Conservation (phyloP, 1,284 basidiomycete genomes). For the Tilletia caries region DNA sequence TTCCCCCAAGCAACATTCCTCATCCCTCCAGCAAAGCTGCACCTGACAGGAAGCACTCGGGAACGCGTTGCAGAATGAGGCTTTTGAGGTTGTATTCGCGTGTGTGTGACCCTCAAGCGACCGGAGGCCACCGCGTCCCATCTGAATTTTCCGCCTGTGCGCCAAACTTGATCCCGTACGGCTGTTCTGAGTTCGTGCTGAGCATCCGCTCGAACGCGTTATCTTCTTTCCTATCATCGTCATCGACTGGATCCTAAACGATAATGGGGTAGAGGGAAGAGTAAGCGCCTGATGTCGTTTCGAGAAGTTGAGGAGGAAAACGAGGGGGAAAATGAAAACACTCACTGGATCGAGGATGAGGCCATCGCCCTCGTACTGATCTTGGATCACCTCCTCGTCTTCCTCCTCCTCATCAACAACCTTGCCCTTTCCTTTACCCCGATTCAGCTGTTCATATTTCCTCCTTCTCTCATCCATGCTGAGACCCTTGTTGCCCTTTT, state of each 20-base stretch:
- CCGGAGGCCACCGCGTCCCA: conserved; percentile 4
- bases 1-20: no score
- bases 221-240: conserved; percentile 5
- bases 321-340: not conserved
- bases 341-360: conserved; percentile 47
- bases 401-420: conserved; percentile 7
- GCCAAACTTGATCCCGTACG: not conserved
- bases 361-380: conserved; percentile 50
- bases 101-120: not conserved
- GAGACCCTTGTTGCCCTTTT: not conserved
- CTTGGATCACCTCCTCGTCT: conserved; percentile 22
- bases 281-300: not conserved
- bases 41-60: no score
- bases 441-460: not conserved
- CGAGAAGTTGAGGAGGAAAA: not conserved
- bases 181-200: not conserved
- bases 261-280: not conserved
- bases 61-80: no score
- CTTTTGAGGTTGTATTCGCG: not conserved
- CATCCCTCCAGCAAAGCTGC: no score
- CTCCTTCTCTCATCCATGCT: conserved; percentile 15
- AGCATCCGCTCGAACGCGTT: conserved; percentile 6
- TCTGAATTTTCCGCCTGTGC: not conserved
- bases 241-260: not conserved
- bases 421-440: conserved; percentile 2